Conservation (phyloP, 345 rosid genomes). For the Turnera subulata region DNA sequence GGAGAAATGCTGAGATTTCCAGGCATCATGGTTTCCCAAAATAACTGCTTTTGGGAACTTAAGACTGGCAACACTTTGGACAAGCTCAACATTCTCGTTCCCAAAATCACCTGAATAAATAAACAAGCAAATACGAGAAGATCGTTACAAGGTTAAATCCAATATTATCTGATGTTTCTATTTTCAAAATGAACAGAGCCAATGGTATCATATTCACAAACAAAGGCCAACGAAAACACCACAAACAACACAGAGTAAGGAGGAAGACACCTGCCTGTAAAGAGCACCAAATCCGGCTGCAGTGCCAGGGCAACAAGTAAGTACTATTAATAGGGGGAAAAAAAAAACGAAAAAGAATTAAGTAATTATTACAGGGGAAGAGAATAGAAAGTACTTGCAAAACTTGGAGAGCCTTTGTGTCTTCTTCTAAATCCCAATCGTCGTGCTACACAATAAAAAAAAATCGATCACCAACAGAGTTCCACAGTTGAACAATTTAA, state of each 20-base stretch:
- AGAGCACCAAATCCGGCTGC: slow-evolving; percentile 94
- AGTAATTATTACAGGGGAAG: background rate
- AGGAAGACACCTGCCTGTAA: slow-evolving; percentile 61
- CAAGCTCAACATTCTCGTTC: slow-evolving; percentile 64
- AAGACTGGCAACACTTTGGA: slow-evolving; percentile 56
- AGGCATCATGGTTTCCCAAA: slow-evolving; percentile 86
- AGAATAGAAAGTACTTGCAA: slow-evolving; percentile 55
- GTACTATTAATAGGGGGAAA: background rate
- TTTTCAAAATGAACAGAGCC: too few relatives aligned
- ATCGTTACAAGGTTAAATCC: too few relatives aligned
- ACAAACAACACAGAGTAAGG: background rate
- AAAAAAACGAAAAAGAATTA: background rate
- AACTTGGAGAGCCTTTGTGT: slow-evolving; percentile 63
- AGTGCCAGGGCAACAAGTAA: slow-evolving; percentile 17
- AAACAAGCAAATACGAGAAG: too few relatives aligned
- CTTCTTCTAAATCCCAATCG: slow-evolving; percentile 68
- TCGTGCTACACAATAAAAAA: slow-evolving; percentile 78
- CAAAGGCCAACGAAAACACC: background rate
- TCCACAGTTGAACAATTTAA: background rate
- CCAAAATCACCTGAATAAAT: slow-evolving; percentile 78
- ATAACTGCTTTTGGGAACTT: slow-evolving; percentile 68
- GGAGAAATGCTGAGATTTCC: slow-evolving; percentile 60
- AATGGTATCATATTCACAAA: too few relatives aligned
- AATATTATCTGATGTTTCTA: too few relatives aligned
- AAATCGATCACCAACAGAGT: background rate